These are phyloP conservation scores for Parsonsia alboflavescens DNA, from an alignment of 257 asterid species.

Conservation along the genomic window DNA sequence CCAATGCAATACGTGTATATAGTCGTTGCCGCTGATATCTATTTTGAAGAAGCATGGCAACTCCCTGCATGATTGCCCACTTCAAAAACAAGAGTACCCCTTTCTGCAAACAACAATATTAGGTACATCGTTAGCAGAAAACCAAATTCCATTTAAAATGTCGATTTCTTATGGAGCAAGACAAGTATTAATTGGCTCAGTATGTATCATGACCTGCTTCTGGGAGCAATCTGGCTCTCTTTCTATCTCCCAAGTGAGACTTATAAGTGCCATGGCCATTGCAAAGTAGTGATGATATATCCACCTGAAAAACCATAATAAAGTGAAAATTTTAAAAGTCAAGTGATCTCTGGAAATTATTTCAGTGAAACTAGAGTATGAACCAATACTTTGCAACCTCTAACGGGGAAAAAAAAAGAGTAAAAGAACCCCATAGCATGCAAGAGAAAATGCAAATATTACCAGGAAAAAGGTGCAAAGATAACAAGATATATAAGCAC, in stretches of 20 bases:
- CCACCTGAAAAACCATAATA: conserved; percentile 67
- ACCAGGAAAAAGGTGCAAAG: neutral
- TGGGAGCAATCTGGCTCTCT: conserved; percentile 80
- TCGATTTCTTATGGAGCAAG: neutral
- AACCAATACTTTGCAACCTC: neutral
- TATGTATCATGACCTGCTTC: conserved; percentile 53
- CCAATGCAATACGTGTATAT: conserved; percentile 90
- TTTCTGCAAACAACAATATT: conserved; percentile 40
- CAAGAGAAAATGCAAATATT: neutral
- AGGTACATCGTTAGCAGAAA: neutral
- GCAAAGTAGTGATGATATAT: conserved; percentile 88
- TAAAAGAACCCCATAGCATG: neutral
- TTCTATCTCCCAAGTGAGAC: conserved; percentile 97
- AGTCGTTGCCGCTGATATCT: conserved; percentile 89
- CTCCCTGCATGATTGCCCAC: conserved; percentile 96
- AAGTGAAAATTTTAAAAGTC: neutral
- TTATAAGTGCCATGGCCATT: conserved; percentile 93
- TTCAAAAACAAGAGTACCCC: conserved; percentile 71
- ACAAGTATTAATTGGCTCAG: neutral
- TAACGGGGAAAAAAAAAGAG: neutral
- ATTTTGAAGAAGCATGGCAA: conserved; percentile 88
- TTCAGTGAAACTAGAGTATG: neutral
- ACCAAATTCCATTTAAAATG: neutral
- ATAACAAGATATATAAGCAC: neutral
- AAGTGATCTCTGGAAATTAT: too few species aligned